A percentile compares a stretch with the other conserved stretches of the same genome.
Conservation (phyloP, 495 filamentous ascomycete genomes). For the Xylaria nigripes region DNA sequence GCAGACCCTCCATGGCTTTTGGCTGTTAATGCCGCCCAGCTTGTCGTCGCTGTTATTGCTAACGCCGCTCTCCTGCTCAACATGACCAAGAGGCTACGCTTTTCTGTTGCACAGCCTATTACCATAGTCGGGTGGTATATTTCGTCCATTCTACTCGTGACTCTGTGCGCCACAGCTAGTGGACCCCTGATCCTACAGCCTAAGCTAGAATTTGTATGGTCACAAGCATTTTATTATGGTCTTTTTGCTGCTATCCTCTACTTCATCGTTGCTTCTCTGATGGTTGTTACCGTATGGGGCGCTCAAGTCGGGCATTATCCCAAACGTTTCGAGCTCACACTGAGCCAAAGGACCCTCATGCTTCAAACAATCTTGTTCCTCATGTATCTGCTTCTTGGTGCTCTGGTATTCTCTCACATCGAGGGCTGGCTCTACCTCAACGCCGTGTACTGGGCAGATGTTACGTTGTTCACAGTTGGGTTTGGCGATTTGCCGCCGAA, state of each 20-base stretch:
- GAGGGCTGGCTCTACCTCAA: slow-evolving; percentile 77
- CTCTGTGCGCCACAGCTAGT: slow-evolving; percentile 49
- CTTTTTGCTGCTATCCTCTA: slow-evolving; percentile 70
- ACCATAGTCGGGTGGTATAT: slow-evolving; percentile 55
- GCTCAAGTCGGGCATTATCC: slow-evolving; percentile 55
- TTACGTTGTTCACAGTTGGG: slow-evolving; percentile 78
- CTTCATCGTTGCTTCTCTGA: slow-evolving; percentile 62
- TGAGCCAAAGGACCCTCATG: slow-evolving; percentile 75
- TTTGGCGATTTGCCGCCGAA: slow-evolving; percentile 60
- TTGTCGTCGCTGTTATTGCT: slow-evolving; percentile 59
- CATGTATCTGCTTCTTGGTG: slow-evolving; percentile 65
- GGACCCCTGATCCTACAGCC: slow-evolving; percentile 41
- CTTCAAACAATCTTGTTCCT: slow-evolving; percentile 76
- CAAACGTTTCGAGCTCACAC: slow-evolving; percentile 63
- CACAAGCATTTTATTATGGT: slow-evolving; percentile 76
- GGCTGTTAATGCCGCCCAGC: slow-evolving; percentile 65
- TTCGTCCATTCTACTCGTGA: slow-evolving; percentile 54
- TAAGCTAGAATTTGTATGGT: slow-evolving; percentile 47
- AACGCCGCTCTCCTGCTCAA: slow-evolving; percentile 73
- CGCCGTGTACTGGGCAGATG: slow-evolving; percentile 74
- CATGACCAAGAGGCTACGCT: slow-evolving; percentile 72
- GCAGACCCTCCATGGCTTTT: slow-evolving; percentile 65
- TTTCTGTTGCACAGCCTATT: slow-evolving; percentile 69
- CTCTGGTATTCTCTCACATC: slow-evolving; percentile 59
- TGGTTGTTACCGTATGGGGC: slow-evolving; percentile 61